Conservation (phyloP, 2,329 filamentous ascomycete species). For the Pseudogymnoascus sp. region DNA sequence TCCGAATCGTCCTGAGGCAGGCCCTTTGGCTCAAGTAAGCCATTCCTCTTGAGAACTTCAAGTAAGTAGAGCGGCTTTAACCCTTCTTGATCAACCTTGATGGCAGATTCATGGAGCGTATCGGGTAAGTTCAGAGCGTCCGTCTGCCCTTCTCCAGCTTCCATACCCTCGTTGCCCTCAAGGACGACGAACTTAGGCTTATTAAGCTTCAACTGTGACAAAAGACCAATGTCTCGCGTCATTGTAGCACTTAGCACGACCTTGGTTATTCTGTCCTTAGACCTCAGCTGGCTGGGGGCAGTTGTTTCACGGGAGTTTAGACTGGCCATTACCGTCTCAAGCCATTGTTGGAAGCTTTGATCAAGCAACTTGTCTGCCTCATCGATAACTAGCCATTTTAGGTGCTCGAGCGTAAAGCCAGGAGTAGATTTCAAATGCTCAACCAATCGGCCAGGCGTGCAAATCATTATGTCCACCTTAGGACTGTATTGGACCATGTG, state of each 20-base stretch:
- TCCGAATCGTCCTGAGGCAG: conserved; percentile 25
- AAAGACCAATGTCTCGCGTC: conserved; percentile 75
- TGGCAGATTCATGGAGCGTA: conserved; percentile 55
- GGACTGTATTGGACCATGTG: conserved; percentile 61
- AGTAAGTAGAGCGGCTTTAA: conserved; percentile 82
- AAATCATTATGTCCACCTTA: conserved; percentile 80
- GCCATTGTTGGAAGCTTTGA: conserved; percentile 90
- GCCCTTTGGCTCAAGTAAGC: conserved; percentile 32
- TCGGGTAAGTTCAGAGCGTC: conserved; percentile 53
- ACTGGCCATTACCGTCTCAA: conserved; percentile 61
- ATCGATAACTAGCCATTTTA: conserved; percentile 87
- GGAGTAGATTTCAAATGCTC: conserved; percentile 81
- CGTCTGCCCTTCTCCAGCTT: conserved; percentile 37
- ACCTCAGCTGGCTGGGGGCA: background rate
- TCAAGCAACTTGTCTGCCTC: conserved; percentile 89
- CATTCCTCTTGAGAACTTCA: conserved; percentile 57
- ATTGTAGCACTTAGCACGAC: conserved; percentile 87
- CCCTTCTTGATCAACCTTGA: conserved; percentile 61
- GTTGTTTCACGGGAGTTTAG: conserved; percentile 32
- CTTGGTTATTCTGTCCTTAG: conserved; percentile 55
- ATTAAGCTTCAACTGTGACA: conserved; percentile 64
- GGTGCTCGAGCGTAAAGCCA: conserved; percentile 69
- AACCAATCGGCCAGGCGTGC: conserved; percentile 84
- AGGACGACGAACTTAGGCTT: conserved; percentile 72
- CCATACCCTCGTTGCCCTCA: conserved; percentile 41